A percentile compares a stretch with the other conserved stretches of the same genome.
phyloP scores from a whole-genome alignment of 2,329 filamentous ascomycete species.

The Neodidymelliopsis sp. region DNA sequence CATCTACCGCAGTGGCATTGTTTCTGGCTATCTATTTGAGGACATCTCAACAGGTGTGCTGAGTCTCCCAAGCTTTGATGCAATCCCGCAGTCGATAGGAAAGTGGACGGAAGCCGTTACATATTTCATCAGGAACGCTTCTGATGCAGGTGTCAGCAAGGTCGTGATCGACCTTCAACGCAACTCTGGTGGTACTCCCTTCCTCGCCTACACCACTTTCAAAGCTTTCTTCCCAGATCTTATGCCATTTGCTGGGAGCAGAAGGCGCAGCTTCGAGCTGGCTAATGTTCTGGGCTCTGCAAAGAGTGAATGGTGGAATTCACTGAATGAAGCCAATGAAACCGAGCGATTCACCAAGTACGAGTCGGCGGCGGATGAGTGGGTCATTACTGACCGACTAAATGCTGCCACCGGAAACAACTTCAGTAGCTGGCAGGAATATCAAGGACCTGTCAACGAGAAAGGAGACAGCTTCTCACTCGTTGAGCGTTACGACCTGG shows the following conservation, averaged over 20 bases:
- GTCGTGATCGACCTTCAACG: constrained; percentile 67
- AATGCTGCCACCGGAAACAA: constrained; percentile 26
- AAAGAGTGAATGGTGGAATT: constrained; percentile 10
- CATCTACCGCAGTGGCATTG: constrained; percentile 20
- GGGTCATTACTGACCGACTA: constrained; percentile 23
- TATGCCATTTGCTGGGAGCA: constrained; percentile 51
- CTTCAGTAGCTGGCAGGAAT: constrained; percentile 52
- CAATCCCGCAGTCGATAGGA: constrained; percentile 9
- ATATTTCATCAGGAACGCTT: constrained; percentile 54
- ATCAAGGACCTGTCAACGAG: constrained; percentile 36
- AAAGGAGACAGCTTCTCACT: constrained; percentile 25
- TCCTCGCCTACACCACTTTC: constrained; percentile 50
- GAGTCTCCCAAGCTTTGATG: constrained; percentile 48
- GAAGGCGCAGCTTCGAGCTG: constrained; percentile 52
- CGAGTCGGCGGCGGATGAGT: constrained; percentile 14
- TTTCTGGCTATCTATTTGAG: constrained; percentile 54
- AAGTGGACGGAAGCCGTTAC: constrained; percentile 36
- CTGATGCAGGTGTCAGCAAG: constrained; percentile 57
- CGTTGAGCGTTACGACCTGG: constrained; percentile 18
- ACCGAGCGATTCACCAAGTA: constrained; percentile 3
- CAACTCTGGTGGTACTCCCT: constrained; percentile 61
- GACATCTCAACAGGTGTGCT: constrained; percentile 51
- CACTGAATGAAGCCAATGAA: constrained; percentile 7
- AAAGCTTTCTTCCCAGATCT: constrained; percentile 56
- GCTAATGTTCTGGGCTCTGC: constrained; percentile 17